A percentile compares a stretch with the other conserved stretches of the same genome.
Conservation (phyloP, 2,329 filamentous ascomycete species). For the Phoma sp. region DNA sequence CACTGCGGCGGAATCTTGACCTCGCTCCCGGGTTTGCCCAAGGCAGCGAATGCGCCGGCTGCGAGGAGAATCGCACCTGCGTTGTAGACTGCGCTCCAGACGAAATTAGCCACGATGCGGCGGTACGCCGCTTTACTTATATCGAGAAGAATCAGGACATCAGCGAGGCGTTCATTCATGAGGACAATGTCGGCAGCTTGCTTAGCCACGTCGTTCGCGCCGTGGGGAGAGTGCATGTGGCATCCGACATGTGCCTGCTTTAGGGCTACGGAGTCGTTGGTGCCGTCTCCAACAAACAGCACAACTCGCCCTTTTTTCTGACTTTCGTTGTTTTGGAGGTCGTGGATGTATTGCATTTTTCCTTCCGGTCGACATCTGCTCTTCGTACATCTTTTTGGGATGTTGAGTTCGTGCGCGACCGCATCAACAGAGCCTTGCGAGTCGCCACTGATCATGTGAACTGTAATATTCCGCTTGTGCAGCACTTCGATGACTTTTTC, state of each 20-base stretch:
- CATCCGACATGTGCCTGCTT: conserved; percentile 74
- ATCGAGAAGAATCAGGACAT: conserved; percentile 65
- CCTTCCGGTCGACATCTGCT: conserved; percentile 59
- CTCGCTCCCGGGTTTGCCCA: neutral
- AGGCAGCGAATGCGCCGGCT: conserved; percentile 60
- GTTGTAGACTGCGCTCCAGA: conserved; percentile 75
- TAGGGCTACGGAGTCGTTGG: conserved; percentile 77
- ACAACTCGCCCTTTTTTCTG: conserved; percentile 50
- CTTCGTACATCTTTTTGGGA: conserved; percentile 50
- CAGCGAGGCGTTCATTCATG: conserved; percentile 61
- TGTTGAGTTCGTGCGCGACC: conserved; percentile 51
- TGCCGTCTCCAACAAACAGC: conserved; percentile 78
- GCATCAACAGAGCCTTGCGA: conserved; percentile 56
- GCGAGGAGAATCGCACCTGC: conserved; percentile 70
- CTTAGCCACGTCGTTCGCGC: conserved; percentile 65
- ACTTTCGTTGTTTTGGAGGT: conserved; percentile 28
- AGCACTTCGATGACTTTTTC: conserved; percentile 60
- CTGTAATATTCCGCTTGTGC: conserved; percentile 53
- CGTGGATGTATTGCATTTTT: conserved; percentile 61
- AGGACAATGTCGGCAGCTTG: conserved; percentile 74
- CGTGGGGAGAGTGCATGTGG: conserved; percentile 63
- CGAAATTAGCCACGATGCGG: conserved; percentile 68
- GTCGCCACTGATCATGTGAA: conserved; percentile 66
- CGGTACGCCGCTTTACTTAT: conserved; percentile 53
- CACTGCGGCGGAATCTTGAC: conserved; percentile 66